phyloP scores from a whole-genome alignment of 768 basidiomycete genomes.

The Pisolithus marmoratus region DNA sequence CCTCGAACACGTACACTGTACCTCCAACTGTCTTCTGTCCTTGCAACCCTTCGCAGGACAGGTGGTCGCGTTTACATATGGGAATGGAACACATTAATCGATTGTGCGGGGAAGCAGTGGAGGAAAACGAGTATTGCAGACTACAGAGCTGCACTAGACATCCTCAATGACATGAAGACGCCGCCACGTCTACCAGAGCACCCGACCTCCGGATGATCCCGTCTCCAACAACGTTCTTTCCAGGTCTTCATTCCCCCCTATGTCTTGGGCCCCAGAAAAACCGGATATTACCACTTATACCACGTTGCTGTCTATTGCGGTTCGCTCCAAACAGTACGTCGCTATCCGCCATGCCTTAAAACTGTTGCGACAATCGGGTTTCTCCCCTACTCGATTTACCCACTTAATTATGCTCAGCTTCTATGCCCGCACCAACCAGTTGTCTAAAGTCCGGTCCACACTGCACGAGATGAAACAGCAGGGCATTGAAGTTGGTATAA shows the following conservation, averaged over 20 bases:
- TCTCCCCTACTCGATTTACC: conserved; percentile 57
- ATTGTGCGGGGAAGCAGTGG: conserved; percentile 61
- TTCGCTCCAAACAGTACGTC: conserved; percentile 38
- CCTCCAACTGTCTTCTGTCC: conserved; percentile 62
- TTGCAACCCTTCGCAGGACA: conserved; percentile 49
- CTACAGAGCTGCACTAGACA: conserved; percentile 52
- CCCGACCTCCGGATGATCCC: neutral
- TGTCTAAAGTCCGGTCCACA: conserved; percentile 51
- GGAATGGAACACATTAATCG: conserved; percentile 76
- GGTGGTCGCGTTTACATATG: conserved; percentile 52
- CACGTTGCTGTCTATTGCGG: conserved; percentile 60
- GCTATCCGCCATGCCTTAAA: conserved; percentile 46
- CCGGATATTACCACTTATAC: conserved; percentile 72
- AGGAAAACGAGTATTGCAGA: conserved; percentile 53
- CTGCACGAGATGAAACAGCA: conserved; percentile 48
- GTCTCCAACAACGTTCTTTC: neutral
- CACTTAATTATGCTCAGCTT: conserved; percentile 55
- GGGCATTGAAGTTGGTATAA: conserved; percentile 48
- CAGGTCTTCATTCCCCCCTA: neutral
- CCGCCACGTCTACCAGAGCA: conserved; percentile 37
- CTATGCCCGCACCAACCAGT: conserved; percentile 41
- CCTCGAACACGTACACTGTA: conserved; percentile 58
- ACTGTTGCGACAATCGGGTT: conserved; percentile 49
- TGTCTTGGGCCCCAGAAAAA: conserved; percentile 5
- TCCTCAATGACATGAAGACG: conserved; percentile 56